Percentiles rank a stretch among this genome's conserved stretches.
Conservation (phyloP, 768 basidiomycete species). For the Naganishia friedmannii region DNA sequence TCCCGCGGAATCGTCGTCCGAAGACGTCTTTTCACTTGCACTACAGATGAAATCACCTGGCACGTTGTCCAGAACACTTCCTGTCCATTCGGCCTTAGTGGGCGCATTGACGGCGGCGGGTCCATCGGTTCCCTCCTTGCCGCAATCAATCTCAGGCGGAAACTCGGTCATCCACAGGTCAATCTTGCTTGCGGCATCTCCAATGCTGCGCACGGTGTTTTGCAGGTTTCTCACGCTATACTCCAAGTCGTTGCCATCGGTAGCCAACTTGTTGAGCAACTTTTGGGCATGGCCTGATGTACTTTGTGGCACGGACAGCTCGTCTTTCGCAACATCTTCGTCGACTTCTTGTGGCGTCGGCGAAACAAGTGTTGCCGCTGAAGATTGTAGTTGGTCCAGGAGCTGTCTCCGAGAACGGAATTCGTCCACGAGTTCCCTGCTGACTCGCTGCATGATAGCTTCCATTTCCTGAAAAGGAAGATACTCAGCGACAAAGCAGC, state of each 20-base stretch:
- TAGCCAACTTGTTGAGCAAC: conserved; percentile 2
- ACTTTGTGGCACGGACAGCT: not conserved
- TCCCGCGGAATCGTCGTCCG: not conserved
- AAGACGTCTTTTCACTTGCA: not conserved
- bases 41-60: not conserved
- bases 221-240: conserved; percentile 18
- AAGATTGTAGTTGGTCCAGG: conserved; percentile 8
- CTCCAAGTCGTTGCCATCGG: conserved; percentile 7
- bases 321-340: not conserved
- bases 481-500: too few relatives aligned
- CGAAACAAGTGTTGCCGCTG: not conserved
- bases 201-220: conserved; percentile 15
- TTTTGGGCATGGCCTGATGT: not conserved
- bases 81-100: not conserved
- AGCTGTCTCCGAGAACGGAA: not conserved
- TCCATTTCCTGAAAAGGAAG: conserved; percentile 1
- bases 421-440: not conserved
- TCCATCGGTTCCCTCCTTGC: not conserved
- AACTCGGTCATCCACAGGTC: conserved; percentile 20
- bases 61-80: not conserved
- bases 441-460: conserved; percentile 13
- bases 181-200: conserved; percentile 13
- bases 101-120: not conserved
- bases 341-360: conserved; percentile 5
- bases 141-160: not conserved